Percentiles rank a stretch among this genome's conserved stretches.
These are phyloP conservation scores for Sarocladiaceae sp. DNA, from an alignment of 2,329 filamentous ascomycete species.

Conservation along the genomic window DNA sequence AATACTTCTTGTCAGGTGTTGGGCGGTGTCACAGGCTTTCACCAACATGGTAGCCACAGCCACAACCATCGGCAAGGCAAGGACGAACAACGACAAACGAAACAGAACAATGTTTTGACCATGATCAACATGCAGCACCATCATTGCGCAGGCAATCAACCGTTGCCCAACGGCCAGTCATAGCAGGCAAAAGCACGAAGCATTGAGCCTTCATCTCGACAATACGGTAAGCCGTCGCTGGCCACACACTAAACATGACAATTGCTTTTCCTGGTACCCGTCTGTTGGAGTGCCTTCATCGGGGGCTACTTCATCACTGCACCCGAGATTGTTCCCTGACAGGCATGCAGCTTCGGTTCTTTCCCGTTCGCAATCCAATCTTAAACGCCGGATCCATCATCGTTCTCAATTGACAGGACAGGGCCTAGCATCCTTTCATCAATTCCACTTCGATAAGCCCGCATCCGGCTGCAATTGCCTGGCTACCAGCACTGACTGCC, in stretches of 20 bases:
- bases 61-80: neutral
- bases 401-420: neutral
- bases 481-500: neutral
- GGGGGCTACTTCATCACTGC: too few species aligned
- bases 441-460: neutral
- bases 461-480: conserved; percentile 2
- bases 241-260: too few species aligned
- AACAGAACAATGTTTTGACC: neutral
- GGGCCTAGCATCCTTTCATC: neutral
- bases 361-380: neutral
- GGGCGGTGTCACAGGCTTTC: neutral
- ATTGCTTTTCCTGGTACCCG: too few species aligned
- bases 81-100: conserved; percentile 2
- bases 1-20: neutral
- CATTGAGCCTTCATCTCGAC: neutral
- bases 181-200: neutral
- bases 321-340: neutral
- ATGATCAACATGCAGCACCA: neutral
- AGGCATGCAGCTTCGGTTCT: neutral
- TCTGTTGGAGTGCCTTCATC: too few species aligned
- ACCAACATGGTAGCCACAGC: too few species aligned
- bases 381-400: conserved; percentile 1
- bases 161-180: neutral
- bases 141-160: neutral
- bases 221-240: too few species aligned